Evolutionary conservation across 2,329 filamentous ascomycete genomes (phyloP).

Genomic region (Purpureocillium takamizusanense): DNA sequence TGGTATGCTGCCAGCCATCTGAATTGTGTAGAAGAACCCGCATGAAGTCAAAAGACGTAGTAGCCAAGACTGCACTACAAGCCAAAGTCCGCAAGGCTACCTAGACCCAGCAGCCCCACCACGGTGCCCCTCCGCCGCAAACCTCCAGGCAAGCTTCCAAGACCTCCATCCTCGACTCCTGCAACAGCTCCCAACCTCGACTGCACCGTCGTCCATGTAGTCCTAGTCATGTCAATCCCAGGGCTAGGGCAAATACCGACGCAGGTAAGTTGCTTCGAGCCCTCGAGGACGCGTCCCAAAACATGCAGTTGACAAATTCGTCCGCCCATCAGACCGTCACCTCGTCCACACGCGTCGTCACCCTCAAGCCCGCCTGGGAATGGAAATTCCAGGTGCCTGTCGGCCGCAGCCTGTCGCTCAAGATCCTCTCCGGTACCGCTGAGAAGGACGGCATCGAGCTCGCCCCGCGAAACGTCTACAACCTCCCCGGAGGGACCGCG

Average conservation of each 20-base stretch:
- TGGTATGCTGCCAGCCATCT: no score
- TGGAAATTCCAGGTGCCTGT: slow-evolving; percentile 69
- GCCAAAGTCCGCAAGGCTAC: no score
- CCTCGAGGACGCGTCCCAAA: no score
- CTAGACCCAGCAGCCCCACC: no score
- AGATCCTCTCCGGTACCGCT: slow-evolving; percentile 72
- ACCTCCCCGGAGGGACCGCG: slow-evolving; percentile 72
- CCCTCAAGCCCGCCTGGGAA: slow-evolving; percentile 58
- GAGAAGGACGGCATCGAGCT: slow-evolving; percentile 96
- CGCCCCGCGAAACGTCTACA: slow-evolving; percentile 69
- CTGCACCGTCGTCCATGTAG: slow-evolving; percentile 19
- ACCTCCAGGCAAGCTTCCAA: no score
- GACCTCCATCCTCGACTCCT: no score
- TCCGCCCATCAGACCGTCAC: slow-evolving; percentile 19
- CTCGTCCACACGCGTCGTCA: slow-evolving; percentile 35
- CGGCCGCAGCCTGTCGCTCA: slow-evolving; percentile 31
- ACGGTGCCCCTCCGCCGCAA: no score
- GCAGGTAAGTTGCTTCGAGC: slow-evolving; percentile 33
- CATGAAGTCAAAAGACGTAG: no score
- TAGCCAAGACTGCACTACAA: no score
- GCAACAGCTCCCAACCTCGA: no score
- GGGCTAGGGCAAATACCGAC: slow-evolving; percentile 60
- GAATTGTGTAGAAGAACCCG: no score
- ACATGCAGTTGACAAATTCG: slow-evolving; percentile 1
- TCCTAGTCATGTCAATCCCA: slow-evolving; percentile 57